Evolutionary conservation across 2,329 filamentous ascomycete genomes (phyloP), one percentile per base, ranked within the genome.

Genomic region (Juglanconis oblonga): DNA sequence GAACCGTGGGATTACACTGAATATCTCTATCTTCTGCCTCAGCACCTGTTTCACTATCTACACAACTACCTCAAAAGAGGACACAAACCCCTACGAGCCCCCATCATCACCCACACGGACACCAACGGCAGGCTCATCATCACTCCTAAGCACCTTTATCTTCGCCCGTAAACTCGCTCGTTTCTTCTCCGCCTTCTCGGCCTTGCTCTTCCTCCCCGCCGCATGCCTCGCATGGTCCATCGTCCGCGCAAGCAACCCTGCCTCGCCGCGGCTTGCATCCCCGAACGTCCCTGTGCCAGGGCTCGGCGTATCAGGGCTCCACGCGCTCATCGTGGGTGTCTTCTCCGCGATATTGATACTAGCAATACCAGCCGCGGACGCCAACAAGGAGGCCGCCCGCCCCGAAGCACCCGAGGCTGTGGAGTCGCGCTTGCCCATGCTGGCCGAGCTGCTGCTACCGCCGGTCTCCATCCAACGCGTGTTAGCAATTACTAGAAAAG

Each of bases 231-330:
- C 62, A 5, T 53, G 55, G 3, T 57, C 44, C 38, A 57, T 52
- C n/a, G 59, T 61, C 49, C 59, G 48, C 56, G 61, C 52, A 13
- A 64, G 38, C 36, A 64, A n/a, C 14, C 62, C 53, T 14, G n/a
- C 5, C 32, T 24, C 3, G 17, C 14, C 17, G 17, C 44, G 7
- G 3, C 6, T 11, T 4, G 29, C 6, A 10, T 48, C 36, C 4
- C 44, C 14, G 5, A 50, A 48, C 17, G 29, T 5, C 9, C 32
- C 24, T 29, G 36, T 55, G 17, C 36, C 33, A 14, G 48, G 48
- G 9, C 45, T 44, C 1, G 29, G 38, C 6, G 48, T 48, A 6
- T 55, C 53, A 6, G 53, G 53, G 49, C 31, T 56, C 44, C 55
- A 53, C 3, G 42, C 32, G 29, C 24, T 48, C 10, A 31, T 42